These are phyloP conservation scores for Tuber aestivum DNA, from an alignment of 495 filamentous ascomycete species.

Conservation along the genomic window DNA sequence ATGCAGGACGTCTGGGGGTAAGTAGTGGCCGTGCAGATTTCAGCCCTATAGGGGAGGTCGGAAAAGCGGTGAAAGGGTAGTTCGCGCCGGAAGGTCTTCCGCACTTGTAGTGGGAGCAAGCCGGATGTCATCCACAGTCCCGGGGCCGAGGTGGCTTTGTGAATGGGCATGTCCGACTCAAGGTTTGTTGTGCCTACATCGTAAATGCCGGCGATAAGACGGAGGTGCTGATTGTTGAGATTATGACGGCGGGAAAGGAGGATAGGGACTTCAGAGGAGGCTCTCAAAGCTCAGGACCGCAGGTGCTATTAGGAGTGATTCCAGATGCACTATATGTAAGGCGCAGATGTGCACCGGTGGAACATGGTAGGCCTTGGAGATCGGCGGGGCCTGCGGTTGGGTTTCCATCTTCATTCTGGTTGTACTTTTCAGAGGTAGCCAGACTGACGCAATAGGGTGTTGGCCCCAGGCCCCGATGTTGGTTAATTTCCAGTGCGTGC, in stretches of 20 bases:
- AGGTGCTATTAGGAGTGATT: slow-evolving; percentile 10
- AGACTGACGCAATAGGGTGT: too few species aligned
- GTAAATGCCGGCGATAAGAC: slow-evolving; percentile 17
- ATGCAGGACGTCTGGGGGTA: slow-evolving; percentile 49
- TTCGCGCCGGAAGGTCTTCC: slow-evolving; percentile 59
- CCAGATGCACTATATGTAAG: slow-evolving; percentile 34
- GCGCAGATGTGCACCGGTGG: slow-evolving; percentile 27
- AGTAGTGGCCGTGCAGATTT: slow-evolving; percentile 74
- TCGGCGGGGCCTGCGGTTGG: slow-evolving; percentile 16
- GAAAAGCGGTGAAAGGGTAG: slow-evolving; percentile 79
- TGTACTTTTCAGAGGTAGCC: too few species aligned
- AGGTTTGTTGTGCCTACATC: not conserved
- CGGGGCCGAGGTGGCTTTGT: slow-evolving; percentile 30
- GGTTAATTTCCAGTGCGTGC: too few species aligned
- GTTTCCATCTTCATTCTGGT: not conserved
- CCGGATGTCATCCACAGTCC: slow-evolving; percentile 64
- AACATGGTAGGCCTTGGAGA: slow-evolving; percentile 27
- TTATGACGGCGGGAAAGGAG: not conserved
- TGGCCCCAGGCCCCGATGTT: too few species aligned
- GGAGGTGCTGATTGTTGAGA: not conserved
- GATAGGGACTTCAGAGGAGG: not conserved
- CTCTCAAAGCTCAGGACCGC: slow-evolving; percentile 22
- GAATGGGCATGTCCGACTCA: slow-evolving; percentile 23
- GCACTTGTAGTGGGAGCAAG: slow-evolving; percentile 61
- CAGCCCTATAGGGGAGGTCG: slow-evolving; percentile 66